Evolutionary conservation across 192 early-diverging fungal genomes (phyloP), one percentile per base, ranked within the genome.

Genomic region (Rhizoclosmatium globosum): DNA sequence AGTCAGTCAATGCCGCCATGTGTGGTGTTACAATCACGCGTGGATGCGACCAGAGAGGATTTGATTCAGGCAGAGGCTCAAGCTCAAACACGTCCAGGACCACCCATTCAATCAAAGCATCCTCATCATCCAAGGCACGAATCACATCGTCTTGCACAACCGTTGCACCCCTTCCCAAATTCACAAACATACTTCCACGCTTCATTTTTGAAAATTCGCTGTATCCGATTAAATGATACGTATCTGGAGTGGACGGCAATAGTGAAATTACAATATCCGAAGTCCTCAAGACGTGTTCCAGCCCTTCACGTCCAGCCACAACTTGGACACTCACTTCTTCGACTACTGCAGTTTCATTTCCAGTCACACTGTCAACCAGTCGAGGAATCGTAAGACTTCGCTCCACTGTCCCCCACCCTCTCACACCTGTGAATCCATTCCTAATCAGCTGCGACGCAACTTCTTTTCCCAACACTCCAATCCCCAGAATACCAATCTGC

Each of bases 1-100:
- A 71, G 42, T 77, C 76, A 43, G 76, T 77, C 4, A 77, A 50
- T 2, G 76, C 76, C 39, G 76, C 76, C 68, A 77, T 70, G 69
- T 77, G 76, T 3, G 76, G 76, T 4, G 76, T 77, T 2, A 77
- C 62, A 47, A 77, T 48, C 3, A 77, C 76, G 23, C 47, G 47
- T 6, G 21, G 41, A 44, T 77, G 76, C 1, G 15, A 38, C 76
- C 76, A 77, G 13, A 77, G 58, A 2, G 44, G 65, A 17, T 65
- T 70, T 6, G n/a, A 65, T 23, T 42, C 50, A 19, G 76, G 58
- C 43, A 77, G 41, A 2, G 76, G 76, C 44, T 77, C 76, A 1
- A 69, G 53, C 42, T 59, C 17, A 68, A 77, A 77, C 38, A 77
- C 76, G 47, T 77, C 76, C 64, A 77, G 47, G 2, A 77, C 53